Conservation (phyloP, 768 basidiomycete genomes). For the Pulveroboletus sp. region DNA sequence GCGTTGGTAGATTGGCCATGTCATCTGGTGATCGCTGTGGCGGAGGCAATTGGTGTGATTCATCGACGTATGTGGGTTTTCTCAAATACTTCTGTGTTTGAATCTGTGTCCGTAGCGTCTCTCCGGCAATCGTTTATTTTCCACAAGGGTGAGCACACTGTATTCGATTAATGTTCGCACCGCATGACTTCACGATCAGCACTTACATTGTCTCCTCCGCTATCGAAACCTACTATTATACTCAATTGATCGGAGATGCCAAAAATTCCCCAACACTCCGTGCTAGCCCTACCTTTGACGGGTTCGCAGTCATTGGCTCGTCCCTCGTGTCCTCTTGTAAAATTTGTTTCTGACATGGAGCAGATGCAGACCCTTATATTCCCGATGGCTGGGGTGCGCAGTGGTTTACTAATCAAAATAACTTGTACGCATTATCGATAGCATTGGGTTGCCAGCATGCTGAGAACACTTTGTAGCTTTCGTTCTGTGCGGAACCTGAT, state of each 20-base stretch:
- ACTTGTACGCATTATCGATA: slow-evolving; percentile 12
- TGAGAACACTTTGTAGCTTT: slow-evolving; percentile 40
- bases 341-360: neutral
- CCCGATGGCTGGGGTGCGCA: slow-evolving; percentile 39
- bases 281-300: slow-evolving; percentile 56
- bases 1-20: slow-evolving; percentile 53
- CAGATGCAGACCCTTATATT: slow-evolving; percentile 74
- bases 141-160: slow-evolving; percentile 51
- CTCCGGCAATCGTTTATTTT: slow-evolving; percentile 74
- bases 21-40: slow-evolving; percentile 61
- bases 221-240: slow-evolving; percentile 73
- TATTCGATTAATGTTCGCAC: neutral
- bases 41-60: slow-evolving; percentile 40
- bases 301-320: slow-evolving; percentile 75
- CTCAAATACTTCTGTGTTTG: neutral
- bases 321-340: neutral
- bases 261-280: slow-evolving; percentile 67
- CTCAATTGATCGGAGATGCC: slow-evolving; percentile 74
- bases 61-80: slow-evolving; percentile 46
- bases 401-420: slow-evolving; percentile 22
- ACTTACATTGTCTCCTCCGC: slow-evolving; percentile 66
- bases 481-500: slow-evolving; percentile 72
- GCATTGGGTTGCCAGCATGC: neutral
- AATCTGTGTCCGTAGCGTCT: slow-evolving; percentile 15
- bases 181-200: slow-evolving; percentile 32